Conservation (phyloP, 2,329 filamentous ascomycete genomes). For the Penicillium brevicompactum region DNA sequence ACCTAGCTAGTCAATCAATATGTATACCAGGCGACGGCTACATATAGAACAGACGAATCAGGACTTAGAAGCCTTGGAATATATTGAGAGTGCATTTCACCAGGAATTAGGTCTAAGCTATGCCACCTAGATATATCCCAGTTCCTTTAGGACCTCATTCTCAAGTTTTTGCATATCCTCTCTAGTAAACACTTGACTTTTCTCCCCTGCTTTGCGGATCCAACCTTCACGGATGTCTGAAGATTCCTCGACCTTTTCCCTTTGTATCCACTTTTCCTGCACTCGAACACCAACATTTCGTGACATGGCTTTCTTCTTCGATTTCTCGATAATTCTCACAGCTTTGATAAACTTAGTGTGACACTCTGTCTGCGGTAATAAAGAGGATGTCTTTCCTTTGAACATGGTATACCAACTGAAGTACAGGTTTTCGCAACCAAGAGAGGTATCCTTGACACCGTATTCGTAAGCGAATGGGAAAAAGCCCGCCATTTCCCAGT, state of each 20-base stretch:
- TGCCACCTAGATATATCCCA: no score
- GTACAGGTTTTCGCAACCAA: neutral
- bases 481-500: conserved; percentile 3
- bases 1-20: no score
- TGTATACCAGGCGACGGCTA: no score
- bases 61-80: no score
- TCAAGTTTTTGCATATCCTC: no score
- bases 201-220: neutral
- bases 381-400: conserved; percentile 3
- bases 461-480: conserved; percentile 5
- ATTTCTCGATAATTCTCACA: conserved; percentile 1
- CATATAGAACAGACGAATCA: no score
- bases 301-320: neutral
- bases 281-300: conserved; percentile 1
- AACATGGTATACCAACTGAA: conserved; percentile 2
- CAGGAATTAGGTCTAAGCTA: no score
- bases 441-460: neutral
- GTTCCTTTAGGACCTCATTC: no score
- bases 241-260: conserved; percentile 7
- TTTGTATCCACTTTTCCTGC: conserved; percentile 3
- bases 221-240: conserved; percentile 1
- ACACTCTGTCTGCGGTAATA: conserved; percentile 2
- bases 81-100: no score
- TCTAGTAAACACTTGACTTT: no score
- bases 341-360: conserved; percentile 5